These are phyloP conservation scores for Eimeria maxima DNA, from an alignment of 169 alveolate genomes.

Conservation along the genomic window DNA sequence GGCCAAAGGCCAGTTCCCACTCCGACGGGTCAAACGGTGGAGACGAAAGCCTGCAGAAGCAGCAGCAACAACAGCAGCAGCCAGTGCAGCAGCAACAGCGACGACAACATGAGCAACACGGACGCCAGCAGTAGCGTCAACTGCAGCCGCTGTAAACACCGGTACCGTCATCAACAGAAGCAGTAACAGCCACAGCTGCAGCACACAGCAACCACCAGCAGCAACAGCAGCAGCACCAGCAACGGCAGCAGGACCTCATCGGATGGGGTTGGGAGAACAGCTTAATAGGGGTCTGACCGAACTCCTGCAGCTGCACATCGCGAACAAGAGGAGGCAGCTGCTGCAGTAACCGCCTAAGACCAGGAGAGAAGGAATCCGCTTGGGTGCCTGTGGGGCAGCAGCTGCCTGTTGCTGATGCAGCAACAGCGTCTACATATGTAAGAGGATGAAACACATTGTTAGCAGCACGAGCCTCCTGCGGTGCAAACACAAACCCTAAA, in stretches of 20 bases:
- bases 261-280: conserved; percentile 93
- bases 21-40: conserved; percentile 75
- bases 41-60: conserved; percentile 71
- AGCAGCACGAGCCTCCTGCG: conserved; percentile 78
- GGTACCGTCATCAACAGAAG: neutral
- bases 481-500: neutral
- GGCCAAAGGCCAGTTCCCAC: conserved; percentile 69
- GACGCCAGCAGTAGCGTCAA: neutral
- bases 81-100: neutral
- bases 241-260: conserved; percentile 71
- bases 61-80: conserved; percentile 41
- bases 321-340: conserved; percentile 91
- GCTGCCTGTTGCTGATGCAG: conserved; percentile 84
- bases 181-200: neutral
- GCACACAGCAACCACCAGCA: neutral
- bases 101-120: neutral
- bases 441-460: conserved; percentile 94
- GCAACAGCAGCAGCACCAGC: conserved; percentile 12
- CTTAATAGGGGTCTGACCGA: conserved; percentile 95
- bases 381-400: conserved; percentile 78
- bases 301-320: conserved; percentile 88
- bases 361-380: neutral
- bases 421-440: conserved; percentile 88
- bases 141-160: neutral
- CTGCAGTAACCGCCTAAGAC: conserved; percentile 79